Evolutionary conservation across 208 protist genomes (phyloP).

Genomic region (Crithidia thermophila): DNA sequence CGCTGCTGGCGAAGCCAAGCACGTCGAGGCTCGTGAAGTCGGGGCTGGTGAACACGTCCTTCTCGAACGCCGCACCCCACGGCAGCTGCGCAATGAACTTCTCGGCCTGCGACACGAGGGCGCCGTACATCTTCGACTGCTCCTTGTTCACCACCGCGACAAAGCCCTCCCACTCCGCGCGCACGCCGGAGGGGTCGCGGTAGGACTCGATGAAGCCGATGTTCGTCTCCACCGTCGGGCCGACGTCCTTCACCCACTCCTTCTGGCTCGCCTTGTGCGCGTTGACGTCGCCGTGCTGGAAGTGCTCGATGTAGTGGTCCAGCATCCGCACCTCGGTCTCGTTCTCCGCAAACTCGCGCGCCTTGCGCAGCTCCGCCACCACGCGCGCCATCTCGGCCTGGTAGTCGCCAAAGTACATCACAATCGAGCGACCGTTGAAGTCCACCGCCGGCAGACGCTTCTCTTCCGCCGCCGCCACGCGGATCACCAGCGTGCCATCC

Average conservation of each 20-base stretch:
- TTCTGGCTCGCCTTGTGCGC: slow-evolving; percentile 89
- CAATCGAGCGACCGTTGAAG: slow-evolving; percentile 59
- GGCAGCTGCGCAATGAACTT: slow-evolving; percentile 81
- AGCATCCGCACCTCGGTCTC: slow-evolving; percentile 88
- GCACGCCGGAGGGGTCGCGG: slow-evolving; percentile 89
- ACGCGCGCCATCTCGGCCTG: slow-evolving; percentile 65
- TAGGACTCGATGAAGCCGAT: slow-evolving; percentile 96
- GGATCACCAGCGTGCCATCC: slow-evolving; percentile 49
- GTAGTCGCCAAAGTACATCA: slow-evolving; percentile 83
- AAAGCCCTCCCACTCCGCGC: slow-evolving; percentile 94
- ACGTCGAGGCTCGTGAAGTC: slow-evolving; percentile 95
- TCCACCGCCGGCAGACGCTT: slow-evolving; percentile 39
- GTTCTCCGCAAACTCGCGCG: slow-evolving; percentile 69
- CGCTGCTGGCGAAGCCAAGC: slow-evolving; percentile 84
- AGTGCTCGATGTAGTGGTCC: slow-evolving; percentile 86
- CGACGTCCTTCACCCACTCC: slow-evolving; percentile 92
- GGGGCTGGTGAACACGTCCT: slow-evolving; percentile 84
- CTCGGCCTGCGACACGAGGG: slow-evolving; percentile 64
- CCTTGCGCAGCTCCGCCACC: slow-evolving; percentile 53
- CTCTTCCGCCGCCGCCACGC: slow-evolving; percentile 48
- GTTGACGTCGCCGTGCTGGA: slow-evolving; percentile 78
- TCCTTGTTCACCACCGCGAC: slow-evolving; percentile 93
- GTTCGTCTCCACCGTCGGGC: slow-evolving; percentile 92
- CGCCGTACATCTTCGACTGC: slow-evolving; percentile 73
- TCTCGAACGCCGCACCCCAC: slow-evolving; percentile 89